Evolutionary conservation across 2,329 filamentous ascomycete genomes (phyloP).

Genomic region (Lasiodiplodia sp.): DNA sequence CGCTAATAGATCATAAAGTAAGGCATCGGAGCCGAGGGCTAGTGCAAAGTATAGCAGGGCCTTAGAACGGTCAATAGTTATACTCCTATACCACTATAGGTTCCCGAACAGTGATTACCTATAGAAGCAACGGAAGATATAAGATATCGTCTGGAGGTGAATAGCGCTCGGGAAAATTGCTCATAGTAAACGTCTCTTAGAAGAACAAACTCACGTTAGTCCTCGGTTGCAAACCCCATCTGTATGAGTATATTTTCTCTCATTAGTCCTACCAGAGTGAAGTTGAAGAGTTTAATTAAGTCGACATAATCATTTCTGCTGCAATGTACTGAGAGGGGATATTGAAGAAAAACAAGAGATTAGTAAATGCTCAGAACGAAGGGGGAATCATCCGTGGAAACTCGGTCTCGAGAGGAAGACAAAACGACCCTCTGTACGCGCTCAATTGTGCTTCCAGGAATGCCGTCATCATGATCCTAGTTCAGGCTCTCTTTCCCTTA

Average conservation of each 20-base stretch:
- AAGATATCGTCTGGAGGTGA: no score
- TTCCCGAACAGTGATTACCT: no score
- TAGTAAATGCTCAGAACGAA: constrained; percentile 9
- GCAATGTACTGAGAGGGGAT: neutral
- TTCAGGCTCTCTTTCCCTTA: neutral
- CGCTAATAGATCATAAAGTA: no score
- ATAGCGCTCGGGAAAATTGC: no score
- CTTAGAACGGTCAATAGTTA: no score
- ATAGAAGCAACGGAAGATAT: no score
- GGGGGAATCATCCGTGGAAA: constrained; percentile 15
- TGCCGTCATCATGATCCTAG: neutral
- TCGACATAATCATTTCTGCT: neutral
- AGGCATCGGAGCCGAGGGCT: no score
- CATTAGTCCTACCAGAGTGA: neutral
- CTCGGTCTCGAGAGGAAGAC: neutral
- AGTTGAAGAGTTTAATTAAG: neutral
- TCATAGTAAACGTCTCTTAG: no score
- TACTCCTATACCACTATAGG: no score
- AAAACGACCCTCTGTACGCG: neutral
- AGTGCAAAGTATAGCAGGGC: no score
- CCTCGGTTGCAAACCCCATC: no score
- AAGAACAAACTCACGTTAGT: no score
- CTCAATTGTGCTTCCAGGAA: neutral
- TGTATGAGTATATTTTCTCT: neutral
- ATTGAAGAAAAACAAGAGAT: neutral